These are phyloP conservation scores for Leccinum broughii DNA, from an alignment of 768 basidiomycete genomes.

Conservation along the genomic window DNA sequence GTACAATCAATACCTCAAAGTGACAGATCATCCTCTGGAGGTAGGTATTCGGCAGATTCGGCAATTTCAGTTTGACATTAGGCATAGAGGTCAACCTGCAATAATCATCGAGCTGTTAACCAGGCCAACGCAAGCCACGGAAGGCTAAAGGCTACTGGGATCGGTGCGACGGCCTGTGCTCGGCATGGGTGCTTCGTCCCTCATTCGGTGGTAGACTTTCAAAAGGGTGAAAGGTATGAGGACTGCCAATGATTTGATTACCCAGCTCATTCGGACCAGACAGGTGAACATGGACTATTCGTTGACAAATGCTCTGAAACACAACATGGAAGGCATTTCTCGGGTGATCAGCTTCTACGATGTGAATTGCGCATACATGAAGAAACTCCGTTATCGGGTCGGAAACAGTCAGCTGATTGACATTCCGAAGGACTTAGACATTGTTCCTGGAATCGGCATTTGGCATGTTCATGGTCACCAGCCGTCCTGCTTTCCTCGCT, in stretches of 20 bases:
- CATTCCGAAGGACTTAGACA: not conserved
- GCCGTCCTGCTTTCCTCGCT: conserved; percentile 20
- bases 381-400: not conserved
- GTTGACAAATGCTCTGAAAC: not conserved
- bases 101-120: conserved; percentile 2
- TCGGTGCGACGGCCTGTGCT: not conserved
- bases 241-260: not conserved
- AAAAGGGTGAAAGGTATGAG: conserved; percentile 13
- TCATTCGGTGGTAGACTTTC: conserved; percentile 17
- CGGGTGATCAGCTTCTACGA: not conserved
- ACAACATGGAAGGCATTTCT: not conserved
- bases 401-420: not conserved
- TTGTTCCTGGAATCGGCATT: conserved; percentile 22
- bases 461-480: conserved; percentile 31
- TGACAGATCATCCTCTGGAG: not conserved
- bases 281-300: conserved; percentile 3
- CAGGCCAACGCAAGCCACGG: not conserved
- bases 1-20: not conserved
- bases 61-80: not conserved
- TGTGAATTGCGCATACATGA: conserved; percentile 13
- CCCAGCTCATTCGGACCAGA: not conserved
- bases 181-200: conserved; percentile 21
- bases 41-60: not conserved
- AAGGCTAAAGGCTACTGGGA: not conserved
- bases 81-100: not conserved